Conservation (phyloP, 1,139 yeast species). For the Sugiyamaella castrensis region DNA sequence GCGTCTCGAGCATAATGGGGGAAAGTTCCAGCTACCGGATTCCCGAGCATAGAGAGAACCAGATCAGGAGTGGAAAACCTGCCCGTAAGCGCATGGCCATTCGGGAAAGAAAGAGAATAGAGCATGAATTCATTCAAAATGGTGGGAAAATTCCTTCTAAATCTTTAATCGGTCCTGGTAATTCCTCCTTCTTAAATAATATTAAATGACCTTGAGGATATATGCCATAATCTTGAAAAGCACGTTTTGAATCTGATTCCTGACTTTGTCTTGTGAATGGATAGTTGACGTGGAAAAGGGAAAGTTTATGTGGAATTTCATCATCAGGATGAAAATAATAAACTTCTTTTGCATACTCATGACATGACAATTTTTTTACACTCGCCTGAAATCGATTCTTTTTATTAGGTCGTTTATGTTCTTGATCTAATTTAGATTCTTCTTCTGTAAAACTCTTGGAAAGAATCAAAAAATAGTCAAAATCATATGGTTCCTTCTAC, state of each 20-base stretch:
- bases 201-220: constrained; percentile 75
- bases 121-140: too few relatives aligned
- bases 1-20: too few relatives aligned
- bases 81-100: too few relatives aligned
- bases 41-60: too few relatives aligned
- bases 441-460: constrained; percentile 80
- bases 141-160: constrained; percentile 46
- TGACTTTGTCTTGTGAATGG: constrained; percentile 48
- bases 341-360: constrained; percentile 34
- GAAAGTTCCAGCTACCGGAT: too few relatives aligned
- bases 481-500: constrained; percentile 40
- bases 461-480: constrained; percentile 69
- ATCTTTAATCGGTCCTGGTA: constrained; percentile 58
- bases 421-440: constrained; percentile 58
- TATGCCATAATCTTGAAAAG: constrained; percentile 72
- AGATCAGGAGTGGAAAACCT: too few relatives aligned
- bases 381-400: constrained; percentile 30
- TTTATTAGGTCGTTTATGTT: constrained; percentile 46
- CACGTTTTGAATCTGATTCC: constrained; percentile 75
- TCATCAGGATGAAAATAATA: constrained; percentile 86
- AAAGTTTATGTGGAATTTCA: constrained; percentile 62
- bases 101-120: too few relatives aligned
- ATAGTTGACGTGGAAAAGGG: constrained; percentile 53
- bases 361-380: constrained; percentile 20
- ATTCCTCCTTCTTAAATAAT: constrained; percentile 55